Evolutionary conservation across 108 stramenopile genomes (phyloP).

Genomic region (Chaetoceros tenuissimus): DNA sequence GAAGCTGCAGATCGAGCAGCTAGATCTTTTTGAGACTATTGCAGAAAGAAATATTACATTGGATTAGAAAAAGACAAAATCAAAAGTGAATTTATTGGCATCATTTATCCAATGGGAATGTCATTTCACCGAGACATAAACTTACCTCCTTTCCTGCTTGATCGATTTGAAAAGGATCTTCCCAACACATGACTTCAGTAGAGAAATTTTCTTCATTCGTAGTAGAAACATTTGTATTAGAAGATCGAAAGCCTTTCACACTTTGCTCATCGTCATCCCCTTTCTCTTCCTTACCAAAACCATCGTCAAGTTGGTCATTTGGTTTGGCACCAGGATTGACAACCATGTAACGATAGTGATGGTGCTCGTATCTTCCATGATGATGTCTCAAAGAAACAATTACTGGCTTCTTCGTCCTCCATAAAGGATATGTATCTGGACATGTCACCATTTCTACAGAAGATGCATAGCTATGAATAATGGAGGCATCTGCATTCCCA

Average conservation of each 20-base stretch:
- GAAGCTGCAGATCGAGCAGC: no score
- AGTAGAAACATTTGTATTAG: no score
- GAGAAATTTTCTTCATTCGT: slow-evolving; percentile 27
- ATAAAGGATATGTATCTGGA: slow-evolving; percentile 77
- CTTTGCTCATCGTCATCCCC: slow-evolving; percentile 8
- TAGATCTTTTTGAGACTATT: no score
- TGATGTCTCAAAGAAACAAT: slow-evolving; percentile 60
- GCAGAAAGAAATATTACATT: no score
- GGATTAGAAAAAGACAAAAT: no score
- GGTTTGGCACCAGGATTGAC: slow-evolving; percentile 71
- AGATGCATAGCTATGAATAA: slow-evolving; percentile 29
- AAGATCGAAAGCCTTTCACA: no score
- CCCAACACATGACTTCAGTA: slow-evolving; percentile 62
- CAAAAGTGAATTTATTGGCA: no score
- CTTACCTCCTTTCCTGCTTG: no score
- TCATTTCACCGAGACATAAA: no score
- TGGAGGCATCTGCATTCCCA: slow-evolving; percentile 7
- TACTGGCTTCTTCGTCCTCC: slow-evolving; percentile 72
- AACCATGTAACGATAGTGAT: slow-evolving; percentile 81
- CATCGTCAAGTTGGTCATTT: slow-evolving; percentile 15
- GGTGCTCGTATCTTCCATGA: slow-evolving; percentile 41
- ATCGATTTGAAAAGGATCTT: slow-evolving; percentile 63
- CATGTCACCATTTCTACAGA: slow-evolving; percentile 78
- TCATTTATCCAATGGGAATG: no score
- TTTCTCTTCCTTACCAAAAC: slow-evolving; percentile 22